Conservation (phyloP, 108 stramenopile genomes). For the Cyclotella choctawhatcheeana region DNA sequence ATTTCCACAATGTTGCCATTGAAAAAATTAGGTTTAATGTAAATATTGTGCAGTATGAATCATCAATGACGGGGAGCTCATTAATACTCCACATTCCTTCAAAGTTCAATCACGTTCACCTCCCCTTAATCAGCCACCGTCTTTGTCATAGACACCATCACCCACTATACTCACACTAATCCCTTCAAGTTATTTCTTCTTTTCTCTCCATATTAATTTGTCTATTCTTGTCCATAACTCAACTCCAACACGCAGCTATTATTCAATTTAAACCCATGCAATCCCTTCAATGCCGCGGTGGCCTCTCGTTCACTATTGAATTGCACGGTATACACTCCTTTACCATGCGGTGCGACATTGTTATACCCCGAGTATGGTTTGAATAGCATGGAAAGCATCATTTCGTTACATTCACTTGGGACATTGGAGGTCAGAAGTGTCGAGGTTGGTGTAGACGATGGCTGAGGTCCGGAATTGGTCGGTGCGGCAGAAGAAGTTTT, state of each 20-base stretch:
- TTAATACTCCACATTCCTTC: too few species aligned
- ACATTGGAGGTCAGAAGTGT: conserved; percentile 75
- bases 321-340: conserved; percentile 90
- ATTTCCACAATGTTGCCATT: too few species aligned
- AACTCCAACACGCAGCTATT: conserved; percentile 79
- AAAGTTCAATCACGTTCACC: too few species aligned
- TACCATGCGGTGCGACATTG: conserved; percentile 78
- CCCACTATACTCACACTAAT: too few species aligned
- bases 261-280: conserved; percentile 93
- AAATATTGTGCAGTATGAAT: too few species aligned
- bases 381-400: conserved; percentile 94
- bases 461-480: conserved; percentile 18
- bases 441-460: conserved; percentile 62
- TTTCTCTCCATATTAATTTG: too few species aligned
- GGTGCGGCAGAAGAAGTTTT: conserved; percentile 16
- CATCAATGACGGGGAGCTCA: too few species aligned
- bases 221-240: conserved; percentile 86
- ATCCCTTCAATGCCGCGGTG: conserved; percentile 79
- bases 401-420: conserved; percentile 86
- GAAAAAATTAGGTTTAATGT: too few species aligned
- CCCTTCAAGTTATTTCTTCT: too few species aligned
- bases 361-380: conserved; percentile 90
- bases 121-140: too few species aligned
- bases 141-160: too few species aligned
- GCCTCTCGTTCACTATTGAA: conserved; percentile 91